Base-by-base conservation (phyloP, 2,329 filamentous ascomycete species). In the Nigrospora oryzae region DNA sequence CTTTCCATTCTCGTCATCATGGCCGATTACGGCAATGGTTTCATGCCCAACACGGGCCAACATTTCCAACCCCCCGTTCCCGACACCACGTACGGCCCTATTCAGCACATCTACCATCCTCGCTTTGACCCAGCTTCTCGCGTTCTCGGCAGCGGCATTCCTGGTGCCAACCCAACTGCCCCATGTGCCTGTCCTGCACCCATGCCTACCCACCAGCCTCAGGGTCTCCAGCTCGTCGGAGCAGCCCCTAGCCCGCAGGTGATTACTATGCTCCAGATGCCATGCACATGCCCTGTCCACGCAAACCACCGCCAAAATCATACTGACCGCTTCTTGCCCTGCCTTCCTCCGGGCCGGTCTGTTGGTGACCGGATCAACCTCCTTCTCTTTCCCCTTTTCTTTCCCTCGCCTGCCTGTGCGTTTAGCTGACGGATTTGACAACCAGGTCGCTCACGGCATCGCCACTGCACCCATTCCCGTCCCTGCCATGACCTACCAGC, bases 11-110 rank as follows among this genome's bases (percentile, higher is more conserved):
- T 28, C 23, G 33, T 49, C 52, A 52, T 46, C 49, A 67, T 65
- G 65, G 63, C 61, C 43, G 63, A 65, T 46, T 73, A 74, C 52
- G 62, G 63, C 49, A 68, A 69, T 51, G 50, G 62, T n/a, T 56
- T 53, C n/a, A 70, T 66, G 50, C 64, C 67, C 36, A 59, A 63
- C 30, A 56, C 55, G 40, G 72, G 71, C 44, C 57, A 74, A 41
- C 71, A 76, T 57, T 81, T 75, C 53, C 74, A 81, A 54, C 79
- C 78, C 1, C 77, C 74, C 28, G 74, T 78, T 14, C 75, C 76
- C 4, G 74, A 79, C 51, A 79, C 76, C 14, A 73, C 71, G 37
- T 68, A 71, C 56, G 79, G 78, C 4, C 70, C 75, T 2, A 74
- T 75, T 46, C 55, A 68, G 28, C 76, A 82, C 50, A 68, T 69